Conservation (phyloP, 2,329 filamentous ascomycete genomes). For the Penicillium sp. region DNA sequence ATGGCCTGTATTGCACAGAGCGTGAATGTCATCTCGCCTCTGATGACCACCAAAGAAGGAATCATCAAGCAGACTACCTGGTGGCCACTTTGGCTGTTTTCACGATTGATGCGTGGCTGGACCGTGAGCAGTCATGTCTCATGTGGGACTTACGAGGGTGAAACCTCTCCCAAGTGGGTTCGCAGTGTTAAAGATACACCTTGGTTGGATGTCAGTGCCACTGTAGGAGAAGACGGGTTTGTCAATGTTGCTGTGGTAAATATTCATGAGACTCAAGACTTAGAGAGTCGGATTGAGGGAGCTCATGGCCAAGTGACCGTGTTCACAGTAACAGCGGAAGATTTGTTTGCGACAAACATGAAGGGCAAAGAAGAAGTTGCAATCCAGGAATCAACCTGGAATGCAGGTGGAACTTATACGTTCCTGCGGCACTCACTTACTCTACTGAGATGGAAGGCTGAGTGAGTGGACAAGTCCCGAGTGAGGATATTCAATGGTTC, state of each 20-base stretch:
- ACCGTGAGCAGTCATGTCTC: slow-evolving; percentile 66
- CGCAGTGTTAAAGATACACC: slow-evolving; percentile 61
- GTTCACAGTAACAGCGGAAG: slow-evolving; percentile 61
- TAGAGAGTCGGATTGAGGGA: slow-evolving; percentile 61
- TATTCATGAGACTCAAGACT: slow-evolving; percentile 60
- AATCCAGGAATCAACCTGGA: slow-evolving; percentile 62
- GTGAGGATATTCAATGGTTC: neutral
- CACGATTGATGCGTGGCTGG: slow-evolving; percentile 70
- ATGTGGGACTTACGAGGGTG: slow-evolving; percentile 63
- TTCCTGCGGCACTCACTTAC: slow-evolving; percentile 72
- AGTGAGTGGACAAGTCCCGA: slow-evolving; percentile 2
- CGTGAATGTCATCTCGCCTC: slow-evolving; percentile 74
- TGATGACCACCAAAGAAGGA: slow-evolving; percentile 67
- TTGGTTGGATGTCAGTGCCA: slow-evolving; percentile 50
- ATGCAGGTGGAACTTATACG: slow-evolving; percentile 59
- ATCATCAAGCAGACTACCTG: slow-evolving; percentile 70
- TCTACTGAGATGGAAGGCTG: slow-evolving; percentile 58
- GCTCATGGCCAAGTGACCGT: slow-evolving; percentile 55
- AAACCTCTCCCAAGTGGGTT: slow-evolving; percentile 41
- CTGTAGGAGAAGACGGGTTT: slow-evolving; percentile 54
- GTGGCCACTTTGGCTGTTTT: slow-evolving; percentile 71
- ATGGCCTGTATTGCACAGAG: slow-evolving; percentile 79
- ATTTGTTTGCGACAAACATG: slow-evolving; percentile 61
- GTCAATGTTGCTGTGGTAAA: slow-evolving; percentile 73
- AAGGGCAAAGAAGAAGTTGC: slow-evolving; percentile 62